Evolutionary conservation across 345 rosid genomes (phyloP).

Genomic region (Pistacia atlantica): DNA sequence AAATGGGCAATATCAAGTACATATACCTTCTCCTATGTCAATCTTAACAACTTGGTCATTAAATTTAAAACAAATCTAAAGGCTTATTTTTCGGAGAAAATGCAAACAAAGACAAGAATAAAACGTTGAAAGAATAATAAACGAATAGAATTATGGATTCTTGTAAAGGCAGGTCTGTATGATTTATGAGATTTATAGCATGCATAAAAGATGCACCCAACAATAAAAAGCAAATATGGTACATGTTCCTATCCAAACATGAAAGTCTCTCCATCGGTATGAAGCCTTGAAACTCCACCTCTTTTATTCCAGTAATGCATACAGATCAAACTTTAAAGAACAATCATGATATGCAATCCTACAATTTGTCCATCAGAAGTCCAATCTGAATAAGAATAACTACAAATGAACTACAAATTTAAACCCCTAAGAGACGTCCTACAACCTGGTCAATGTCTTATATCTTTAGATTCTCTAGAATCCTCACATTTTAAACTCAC

Average conservation of each 20-base stretch:
- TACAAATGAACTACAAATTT: neutral
- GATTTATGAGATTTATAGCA: neutral
- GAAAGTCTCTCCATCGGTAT: neutral
- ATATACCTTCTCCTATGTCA: too few species aligned
- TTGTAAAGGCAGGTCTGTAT: neutral
- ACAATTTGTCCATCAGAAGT: neutral
- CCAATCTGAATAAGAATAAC: neutral
- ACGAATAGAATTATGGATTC: neutral
- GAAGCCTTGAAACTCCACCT: neutral
- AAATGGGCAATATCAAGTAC: too few species aligned
- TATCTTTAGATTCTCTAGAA: neutral
- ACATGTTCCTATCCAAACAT: neutral
- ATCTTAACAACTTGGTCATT: too few species aligned
- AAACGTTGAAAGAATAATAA: neutral
- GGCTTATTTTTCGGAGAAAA: too few species aligned
- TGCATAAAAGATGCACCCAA: neutral
- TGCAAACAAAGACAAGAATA: too few species aligned
- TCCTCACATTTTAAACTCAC: neutral
- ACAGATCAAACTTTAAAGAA: slow-evolving; percentile 3
- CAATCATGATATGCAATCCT: neutral
- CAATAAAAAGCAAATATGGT: neutral
- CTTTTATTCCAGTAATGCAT: neutral
- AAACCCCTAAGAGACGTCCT: neutral
- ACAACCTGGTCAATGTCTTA: neutral
- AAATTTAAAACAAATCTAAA: too few species aligned